Conservation (phyloP, 2,329 filamentous ascomycete species). For the Tolypocladium capitatum region DNA sequence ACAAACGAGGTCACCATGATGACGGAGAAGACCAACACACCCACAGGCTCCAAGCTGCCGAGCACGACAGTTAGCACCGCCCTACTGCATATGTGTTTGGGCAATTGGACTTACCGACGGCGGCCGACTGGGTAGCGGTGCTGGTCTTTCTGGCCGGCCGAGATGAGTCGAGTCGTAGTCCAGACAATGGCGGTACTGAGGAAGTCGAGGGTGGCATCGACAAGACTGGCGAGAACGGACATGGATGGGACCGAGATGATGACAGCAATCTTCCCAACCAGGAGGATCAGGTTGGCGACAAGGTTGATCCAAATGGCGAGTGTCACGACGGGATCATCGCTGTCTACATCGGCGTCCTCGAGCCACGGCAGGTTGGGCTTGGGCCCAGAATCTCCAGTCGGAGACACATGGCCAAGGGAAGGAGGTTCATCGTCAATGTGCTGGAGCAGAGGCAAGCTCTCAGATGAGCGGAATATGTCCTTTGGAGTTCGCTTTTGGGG, state of each 20-base stretch:
- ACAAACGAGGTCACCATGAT: conserved; percentile 80
- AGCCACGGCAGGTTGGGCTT: conserved; percentile 54
- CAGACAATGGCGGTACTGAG: conserved; percentile 71
- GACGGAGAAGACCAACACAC: conserved; percentile 68
- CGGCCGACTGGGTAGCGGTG: conserved; percentile 70
- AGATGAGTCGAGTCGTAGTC: conserved; percentile 61
- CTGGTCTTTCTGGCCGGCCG: conserved; percentile 50
- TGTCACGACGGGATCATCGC: conserved; percentile 62
- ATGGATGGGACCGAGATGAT: conserved; percentile 68
- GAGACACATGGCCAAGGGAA: conserved; percentile 13
- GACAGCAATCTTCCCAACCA: conserved; percentile 65
- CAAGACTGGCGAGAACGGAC: conserved; percentile 66
- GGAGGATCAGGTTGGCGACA: conserved; percentile 59
- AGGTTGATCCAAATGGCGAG: conserved; percentile 82
- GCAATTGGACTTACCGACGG: conserved; percentile 27
- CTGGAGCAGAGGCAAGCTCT: conserved; percentile 52
- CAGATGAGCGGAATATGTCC: conserved; percentile 68
- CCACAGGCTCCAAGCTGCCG: conserved; percentile 58
- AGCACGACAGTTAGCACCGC: conserved; percentile 8
- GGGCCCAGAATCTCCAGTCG: conserved; percentile 17
- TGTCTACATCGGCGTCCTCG: conserved; percentile 60
- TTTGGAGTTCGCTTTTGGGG: conserved; percentile 70
- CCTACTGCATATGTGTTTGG: neutral
- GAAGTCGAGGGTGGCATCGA: conserved; percentile 71
- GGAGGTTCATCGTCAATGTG: conserved; percentile 30